Conservation (phyloP, 1,139 yeast genomes). For the Zygosaccharomyces pseudobailii region DNA sequence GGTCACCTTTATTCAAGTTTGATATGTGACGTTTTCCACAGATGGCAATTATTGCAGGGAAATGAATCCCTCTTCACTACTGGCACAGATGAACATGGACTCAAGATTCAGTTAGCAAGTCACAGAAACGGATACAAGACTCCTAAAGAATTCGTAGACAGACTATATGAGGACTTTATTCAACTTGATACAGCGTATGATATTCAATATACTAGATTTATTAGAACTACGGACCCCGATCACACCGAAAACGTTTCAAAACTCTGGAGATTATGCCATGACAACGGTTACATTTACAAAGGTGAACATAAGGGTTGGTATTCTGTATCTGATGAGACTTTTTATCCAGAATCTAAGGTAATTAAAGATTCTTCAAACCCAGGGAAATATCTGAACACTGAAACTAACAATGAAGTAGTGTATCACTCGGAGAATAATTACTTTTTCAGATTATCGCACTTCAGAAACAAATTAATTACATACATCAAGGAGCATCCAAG, state of each 20-base stretch:
- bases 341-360: constrained; percentile 79
- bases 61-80: constrained; percentile 61
- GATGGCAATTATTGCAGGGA: constrained; percentile 60
- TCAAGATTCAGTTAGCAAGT: constrained; percentile 80
- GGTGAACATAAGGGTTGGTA: constrained; percentile 94
- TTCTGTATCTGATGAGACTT: constrained; percentile 89
- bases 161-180: constrained; percentile 59
- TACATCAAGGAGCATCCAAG: constrained; percentile 38
- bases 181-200: constrained; percentile 52
- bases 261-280: constrained; percentile 62
- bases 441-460: constrained; percentile 67
- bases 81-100: constrained; percentile 97
- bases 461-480: constrained; percentile 50
- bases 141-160: constrained; percentile 72
- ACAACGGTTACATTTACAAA: constrained; percentile 66
- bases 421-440: constrained; percentile 80
- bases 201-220: constrained; percentile 68
- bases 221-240: constrained; percentile 84
- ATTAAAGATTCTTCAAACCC: constrained; percentile 36
- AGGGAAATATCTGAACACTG: constrained; percentile 49
- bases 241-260: constrained; percentile 60
- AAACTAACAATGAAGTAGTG: constrained; percentile 70
- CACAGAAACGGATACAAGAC: constrained; percentile 41
- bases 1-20: constrained; percentile 92
- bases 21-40: constrained; percentile 66